Evolutionary conservation across 139 green algal species (phyloP).

Genomic region (Desmodesmus armatus): DNA sequence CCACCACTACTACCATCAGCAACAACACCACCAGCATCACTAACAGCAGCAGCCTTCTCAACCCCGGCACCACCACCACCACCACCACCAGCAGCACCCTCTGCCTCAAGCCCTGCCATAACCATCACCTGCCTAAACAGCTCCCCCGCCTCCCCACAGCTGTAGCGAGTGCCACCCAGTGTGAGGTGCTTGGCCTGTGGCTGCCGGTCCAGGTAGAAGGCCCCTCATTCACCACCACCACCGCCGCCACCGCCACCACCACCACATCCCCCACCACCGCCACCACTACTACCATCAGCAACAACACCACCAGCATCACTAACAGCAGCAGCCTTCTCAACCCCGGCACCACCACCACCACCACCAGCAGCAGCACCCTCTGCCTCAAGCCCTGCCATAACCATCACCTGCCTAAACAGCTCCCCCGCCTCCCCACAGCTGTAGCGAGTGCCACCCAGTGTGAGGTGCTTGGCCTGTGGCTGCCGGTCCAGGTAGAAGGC

Average conservation of each 20-base stretch:
- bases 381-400: not conserved
- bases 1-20: too few relatives aligned
- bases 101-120: not conserved
- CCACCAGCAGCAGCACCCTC: not conserved
- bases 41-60: not conserved
- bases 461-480: slow-evolving; percentile 68
- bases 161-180: slow-evolving; percentile 62
- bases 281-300: not conserved
- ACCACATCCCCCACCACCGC: too few relatives aligned
- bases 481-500: slow-evolving; percentile 78
- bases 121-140: slow-evolving; percentile 53
- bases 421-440: slow-evolving; percentile 46
- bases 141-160: slow-evolving; percentile 46
- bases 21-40: too few relatives aligned
- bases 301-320: too few relatives aligned
- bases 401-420: slow-evolving; percentile 53
- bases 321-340: not conserved
- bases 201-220: slow-evolving; percentile 76
- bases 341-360: not conserved
- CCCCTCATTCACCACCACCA: too few relatives aligned
- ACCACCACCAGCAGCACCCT: too few relatives aligned
- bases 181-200: slow-evolving; percentile 69
- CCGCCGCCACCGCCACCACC: too few relatives aligned
- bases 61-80: too few relatives aligned
- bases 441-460: slow-evolving; percentile 62